Evolutionary conservation across 306 rosid species (phyloP), one percentile per base, ranked within the genome.

Genomic region (Sophora flavescens): DNA sequence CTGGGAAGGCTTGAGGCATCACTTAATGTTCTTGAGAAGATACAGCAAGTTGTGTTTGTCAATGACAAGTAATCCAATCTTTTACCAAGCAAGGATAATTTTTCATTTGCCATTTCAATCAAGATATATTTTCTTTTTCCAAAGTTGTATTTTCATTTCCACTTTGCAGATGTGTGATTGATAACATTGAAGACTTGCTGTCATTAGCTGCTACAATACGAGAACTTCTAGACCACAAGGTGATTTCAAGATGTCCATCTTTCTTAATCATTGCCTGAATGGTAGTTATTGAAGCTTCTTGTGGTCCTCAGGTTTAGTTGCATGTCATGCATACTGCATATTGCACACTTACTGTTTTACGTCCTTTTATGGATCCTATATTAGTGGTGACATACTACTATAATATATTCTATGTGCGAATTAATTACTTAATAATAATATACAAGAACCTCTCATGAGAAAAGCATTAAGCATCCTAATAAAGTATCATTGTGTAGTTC

Each of bases 1-100:
- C 62, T 88, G 91, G 98, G 98, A 82, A 90, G 76, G 86, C 84
- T 95, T 51, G 96, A 95, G 83, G 89, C 91, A 51, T 93, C 97
- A 15, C 96, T 92, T 78, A 80, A 82, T 78, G 45, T 80, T 71
- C 87, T 95, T 44, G 89, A 89, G 73, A 90, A 90, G 83, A 86
- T 95, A 39, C 84, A 78, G 80, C 83, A 88, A 84, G 72, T 66
- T 61, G 86, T 80, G 68, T 75, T 87, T 44, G 59, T 57, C 16
- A 71, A 77, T 60, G 81, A 88, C 72, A 93, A 78, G 98, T 92
- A 87, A 83, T 83, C 76, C 45, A 38, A 61, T 67, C 30, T 61
- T 62, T 79, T 59, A 64, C 30, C 28, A 15, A 42, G 57, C 82
- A 73, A 15, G 42, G 41, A 53, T 79, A 47, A 68, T 62, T 72